These are phyloP conservation scores for Begonia peltatifolia DNA, from an alignment of 306 rosid genomes.

Conservation along the genomic window DNA sequence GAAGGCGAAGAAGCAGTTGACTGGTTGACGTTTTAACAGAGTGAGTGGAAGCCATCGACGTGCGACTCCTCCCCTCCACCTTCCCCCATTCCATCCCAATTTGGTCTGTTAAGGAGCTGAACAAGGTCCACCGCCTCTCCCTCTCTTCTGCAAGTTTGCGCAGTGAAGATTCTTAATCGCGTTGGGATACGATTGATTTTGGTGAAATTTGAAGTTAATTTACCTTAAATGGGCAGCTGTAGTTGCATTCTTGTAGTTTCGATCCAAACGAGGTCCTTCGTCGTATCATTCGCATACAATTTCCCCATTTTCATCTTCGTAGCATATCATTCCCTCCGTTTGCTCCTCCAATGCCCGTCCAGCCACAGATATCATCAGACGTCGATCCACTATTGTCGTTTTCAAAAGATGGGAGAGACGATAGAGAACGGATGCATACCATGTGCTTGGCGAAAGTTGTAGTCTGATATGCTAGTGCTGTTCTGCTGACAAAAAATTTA, in stretches of 20 bases:
- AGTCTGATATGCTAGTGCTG: too few species aligned
- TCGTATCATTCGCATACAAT: constrained; percentile 16
- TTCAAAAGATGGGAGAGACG: too few species aligned
- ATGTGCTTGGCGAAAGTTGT: too few species aligned
- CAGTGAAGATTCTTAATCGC: not conserved
- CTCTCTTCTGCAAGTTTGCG: too few species aligned
- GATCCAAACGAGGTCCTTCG: constrained; percentile 12
- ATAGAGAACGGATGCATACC: too few species aligned
- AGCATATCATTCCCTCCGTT: constrained; percentile 9
- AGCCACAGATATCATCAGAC: too few species aligned
- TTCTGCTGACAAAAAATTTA: too few species aligned
- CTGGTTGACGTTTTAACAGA: not conserved
- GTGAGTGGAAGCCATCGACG: not conserved
- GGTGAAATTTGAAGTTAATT: not conserved
- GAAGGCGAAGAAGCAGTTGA: not conserved
- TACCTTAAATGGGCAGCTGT: constrained; percentile 7
- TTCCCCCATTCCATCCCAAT: not conserved
- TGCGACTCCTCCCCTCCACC: too few species aligned
- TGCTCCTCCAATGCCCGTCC: constrained; percentile 8
- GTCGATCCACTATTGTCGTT: too few species aligned
- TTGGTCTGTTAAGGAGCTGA: too few species aligned
- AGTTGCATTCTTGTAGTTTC: not conserved
- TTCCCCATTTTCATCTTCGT: constrained; percentile 10
- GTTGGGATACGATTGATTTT: not conserved
- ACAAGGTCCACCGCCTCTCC: too few species aligned